Evolutionary conservation across 805 yeast genomes (phyloP).

Genomic region (Yamadazyma kitorensis): DNA sequence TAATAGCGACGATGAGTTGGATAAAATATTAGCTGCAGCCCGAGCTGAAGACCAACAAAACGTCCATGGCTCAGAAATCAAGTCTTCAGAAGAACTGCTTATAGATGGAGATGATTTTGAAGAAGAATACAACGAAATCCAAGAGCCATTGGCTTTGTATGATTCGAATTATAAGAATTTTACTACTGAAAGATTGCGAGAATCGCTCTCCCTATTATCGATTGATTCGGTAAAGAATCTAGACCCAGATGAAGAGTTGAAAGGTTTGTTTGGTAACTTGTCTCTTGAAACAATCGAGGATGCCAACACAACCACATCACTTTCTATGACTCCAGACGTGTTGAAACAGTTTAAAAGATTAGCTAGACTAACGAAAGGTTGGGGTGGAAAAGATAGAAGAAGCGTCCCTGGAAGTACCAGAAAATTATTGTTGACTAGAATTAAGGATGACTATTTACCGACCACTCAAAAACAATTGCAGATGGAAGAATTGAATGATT

Average conservation of each 20-base stretch:
- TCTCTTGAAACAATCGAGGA: conserved; percentile 68
- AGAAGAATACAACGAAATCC: conserved; percentile 21
- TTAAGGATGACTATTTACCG: conserved; percentile 81
- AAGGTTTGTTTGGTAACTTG: conserved; percentile 66
- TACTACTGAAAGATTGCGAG: conserved; percentile 44
- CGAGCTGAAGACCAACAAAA: conserved; percentile 21
- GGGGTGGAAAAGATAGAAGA: conserved; percentile 80
- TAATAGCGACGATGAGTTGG: conserved; percentile 59
- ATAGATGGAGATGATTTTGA: conserved; percentile 24
- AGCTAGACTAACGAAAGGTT: conserved; percentile 63
- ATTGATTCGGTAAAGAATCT: conserved; percentile 48
- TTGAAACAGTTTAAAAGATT: conserved; percentile 59
- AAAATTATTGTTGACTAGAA: conserved; percentile 64
- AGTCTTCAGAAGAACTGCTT: neutral
- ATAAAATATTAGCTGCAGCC: conserved; percentile 47
- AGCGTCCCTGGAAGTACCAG: conserved; percentile 72
- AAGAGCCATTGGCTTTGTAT: conserved; percentile 30
- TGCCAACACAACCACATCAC: conserved; percentile 71
- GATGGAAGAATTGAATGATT: conserved; percentile 52
- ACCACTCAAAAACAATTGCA: conserved; percentile 56
- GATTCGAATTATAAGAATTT: conserved; percentile 46
- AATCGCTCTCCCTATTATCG: conserved; percentile 39
- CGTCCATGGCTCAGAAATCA: neutral
- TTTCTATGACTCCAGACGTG: conserved; percentile 66
- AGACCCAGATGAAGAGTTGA: conserved; percentile 76